Conservation (phyloP, 768 basidiomycete genomes). For the Psilocybe subaeruginosa region DNA sequence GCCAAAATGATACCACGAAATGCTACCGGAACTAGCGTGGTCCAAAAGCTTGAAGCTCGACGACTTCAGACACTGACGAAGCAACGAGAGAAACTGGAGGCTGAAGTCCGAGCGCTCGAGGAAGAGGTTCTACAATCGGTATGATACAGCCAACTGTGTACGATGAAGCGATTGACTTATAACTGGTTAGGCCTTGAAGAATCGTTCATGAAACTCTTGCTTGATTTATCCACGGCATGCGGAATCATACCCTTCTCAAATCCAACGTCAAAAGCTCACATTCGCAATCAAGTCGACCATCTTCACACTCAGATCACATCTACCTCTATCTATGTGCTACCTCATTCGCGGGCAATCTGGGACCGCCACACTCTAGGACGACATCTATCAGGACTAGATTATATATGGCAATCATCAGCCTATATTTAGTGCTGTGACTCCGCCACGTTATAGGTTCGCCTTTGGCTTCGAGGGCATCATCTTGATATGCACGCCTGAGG, state of each 20-base stretch:
- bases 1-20: constrained; percentile 48
- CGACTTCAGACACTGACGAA: constrained; percentile 65
- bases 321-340: too few relatives aligned
- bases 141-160: neutral
- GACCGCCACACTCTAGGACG: neutral
- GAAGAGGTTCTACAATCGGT: constrained; percentile 54
- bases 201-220: neutral
- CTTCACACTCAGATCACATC: too few relatives aligned
- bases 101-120: constrained; percentile 61
- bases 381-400: neutral
- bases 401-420: neutral
- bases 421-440: neutral
- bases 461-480: constrained; percentile 47
- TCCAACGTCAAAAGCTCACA: too few relatives aligned
- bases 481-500: constrained; percentile 58
- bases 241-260: too few relatives aligned
- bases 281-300: too few relatives aligned
- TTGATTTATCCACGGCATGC: too few relatives aligned
- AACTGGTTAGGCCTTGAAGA: neutral
- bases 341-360: neutral
- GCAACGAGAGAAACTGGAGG: constrained; percentile 70
- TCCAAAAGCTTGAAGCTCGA: constrained; percentile 69
- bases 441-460: constrained; percentile 6
- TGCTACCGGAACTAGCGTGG: constrained; percentile 48
- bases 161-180: neutral